A percentile compares a stretch with the other conserved stretches of the same genome.
These are phyloP conservation scores for Hypoxylon sp. DNA, from an alignment of 2,329 filamentous ascomycete species.

Conservation along the genomic window DNA sequence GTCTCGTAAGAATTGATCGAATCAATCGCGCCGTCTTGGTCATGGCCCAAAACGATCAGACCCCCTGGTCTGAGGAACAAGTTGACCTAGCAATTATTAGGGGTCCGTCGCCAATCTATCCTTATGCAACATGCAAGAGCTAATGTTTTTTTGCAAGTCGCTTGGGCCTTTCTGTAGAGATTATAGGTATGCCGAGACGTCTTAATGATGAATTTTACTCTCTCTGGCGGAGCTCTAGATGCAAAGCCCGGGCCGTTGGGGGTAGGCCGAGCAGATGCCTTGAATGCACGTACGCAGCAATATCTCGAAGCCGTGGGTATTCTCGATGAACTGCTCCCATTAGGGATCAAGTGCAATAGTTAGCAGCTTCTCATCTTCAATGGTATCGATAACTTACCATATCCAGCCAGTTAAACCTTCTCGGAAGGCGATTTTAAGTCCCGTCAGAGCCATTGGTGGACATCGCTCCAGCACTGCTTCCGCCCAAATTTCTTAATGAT, in stretches of 20 bases:
- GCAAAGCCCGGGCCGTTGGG: constrained; percentile 58
- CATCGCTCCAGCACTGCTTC: constrained; percentile 60
- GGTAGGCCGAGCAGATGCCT: constrained; percentile 63
- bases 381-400: constrained; percentile 1
- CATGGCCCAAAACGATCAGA: constrained; percentile 21
- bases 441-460: constrained; percentile 65
- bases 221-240: constrained; percentile 50
- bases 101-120: constrained; percentile 48
- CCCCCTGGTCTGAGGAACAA: constrained; percentile 18
- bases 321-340: constrained; percentile 58
- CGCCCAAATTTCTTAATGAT: constrained; percentile 67
- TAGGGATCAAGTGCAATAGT: constrained; percentile 66
- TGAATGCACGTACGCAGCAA: constrained; percentile 65
- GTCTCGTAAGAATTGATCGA: not conserved
- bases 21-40: not conserved
- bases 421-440: constrained; percentile 63
- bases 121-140: not conserved
- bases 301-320: constrained; percentile 63
- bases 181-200: constrained; percentile 24
- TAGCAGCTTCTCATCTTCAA: constrained; percentile 39
- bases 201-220: constrained; percentile 55
- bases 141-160: constrained; percentile 58
- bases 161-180: constrained; percentile 58
- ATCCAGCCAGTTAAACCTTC: constrained; percentile 63
- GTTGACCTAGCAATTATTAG: constrained; percentile 58